A percentile compares a stretch with the other conserved stretches of the same genome.
Evolutionary conservation across 1,284 basidiomycete genomes (phyloP).

Genomic region (Wolfiporia cocos): DNA sequence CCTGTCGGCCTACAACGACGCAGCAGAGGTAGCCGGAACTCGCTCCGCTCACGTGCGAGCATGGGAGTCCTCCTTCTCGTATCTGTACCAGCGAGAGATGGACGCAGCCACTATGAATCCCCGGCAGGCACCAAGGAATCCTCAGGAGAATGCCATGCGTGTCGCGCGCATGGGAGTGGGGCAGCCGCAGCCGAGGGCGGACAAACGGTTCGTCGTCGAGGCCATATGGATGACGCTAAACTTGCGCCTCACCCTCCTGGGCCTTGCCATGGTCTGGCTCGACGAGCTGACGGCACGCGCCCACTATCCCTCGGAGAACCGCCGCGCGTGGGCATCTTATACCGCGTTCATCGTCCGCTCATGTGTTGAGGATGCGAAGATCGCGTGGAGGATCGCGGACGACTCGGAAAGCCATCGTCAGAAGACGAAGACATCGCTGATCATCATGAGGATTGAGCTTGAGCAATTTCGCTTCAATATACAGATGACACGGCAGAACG

Average conservation of each 20-base stretch:
- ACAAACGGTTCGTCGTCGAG: constrained; percentile 49
- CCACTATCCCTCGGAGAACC: constrained; percentile 15
- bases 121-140: constrained; percentile 28
- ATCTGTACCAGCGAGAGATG: constrained; percentile 43
- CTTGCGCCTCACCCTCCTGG: constrained; percentile 35
- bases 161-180: constrained; percentile 44
- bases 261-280: constrained; percentile 25
- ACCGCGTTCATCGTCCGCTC: constrained; percentile 34
- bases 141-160: constrained; percentile 39
- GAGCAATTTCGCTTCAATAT: constrained; percentile 34
- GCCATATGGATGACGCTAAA: constrained; percentile 43
- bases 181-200: constrained; percentile 45
- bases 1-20: constrained; percentile 30
- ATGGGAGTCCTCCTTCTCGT: constrained; percentile 46
- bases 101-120: constrained; percentile 29
- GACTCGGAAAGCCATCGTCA: constrained; percentile 32
- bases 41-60: constrained; percentile 45
- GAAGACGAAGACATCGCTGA: constrained; percentile 28
- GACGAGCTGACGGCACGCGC: constrained; percentile 12
- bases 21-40: constrained; percentile 30
- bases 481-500: constrained; percentile 32
- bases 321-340: constrained; percentile 31
- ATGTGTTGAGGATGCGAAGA: constrained; percentile 34
- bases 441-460: constrained; percentile 30
- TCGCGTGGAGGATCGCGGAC: constrained; percentile 33